Percentiles rank a stretch among this genome's conserved stretches.
Evolutionary conservation across 306 rosid species (phyloP).

Genomic region (Prosopis cineraria): DNA sequence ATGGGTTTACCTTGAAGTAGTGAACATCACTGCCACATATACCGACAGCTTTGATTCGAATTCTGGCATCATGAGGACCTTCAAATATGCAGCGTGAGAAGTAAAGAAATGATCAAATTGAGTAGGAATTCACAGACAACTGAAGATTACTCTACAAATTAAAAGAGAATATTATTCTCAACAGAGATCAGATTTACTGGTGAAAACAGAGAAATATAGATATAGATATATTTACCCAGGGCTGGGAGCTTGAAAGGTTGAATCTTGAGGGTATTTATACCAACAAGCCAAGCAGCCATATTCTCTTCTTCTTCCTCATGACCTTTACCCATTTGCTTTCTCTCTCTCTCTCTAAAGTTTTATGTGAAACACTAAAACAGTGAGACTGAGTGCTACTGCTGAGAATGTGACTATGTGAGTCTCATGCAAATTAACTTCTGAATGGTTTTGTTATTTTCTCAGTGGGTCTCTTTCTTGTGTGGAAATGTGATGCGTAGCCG

Average conservation of each 20-base stretch:
- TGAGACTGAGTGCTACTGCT: background rate
- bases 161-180: background rate
- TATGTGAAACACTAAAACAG: background rate
- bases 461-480: background rate
- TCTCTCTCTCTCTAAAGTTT: background rate
- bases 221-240: conserved; percentile 71
- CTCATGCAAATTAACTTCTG: too few species aligned
- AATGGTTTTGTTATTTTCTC: background rate
- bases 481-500: background rate
- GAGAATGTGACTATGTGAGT: background rate
- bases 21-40: conserved; percentile 97
- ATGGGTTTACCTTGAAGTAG: conserved; percentile 64
- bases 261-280: conserved; percentile 71
- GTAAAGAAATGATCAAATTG: conserved; percentile 1
- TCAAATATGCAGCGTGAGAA: conserved; percentile 35
- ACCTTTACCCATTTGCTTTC: conserved; percentile 59
- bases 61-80: conserved; percentile 79
- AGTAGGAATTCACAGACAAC: background rate
- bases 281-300: conserved; percentile 95
- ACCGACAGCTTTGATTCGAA: conserved; percentile 88
- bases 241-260: conserved; percentile 85
- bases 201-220: background rate
- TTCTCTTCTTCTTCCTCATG: conserved; percentile 51
- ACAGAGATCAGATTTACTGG: background rate
- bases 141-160: background rate